These are phyloP conservation scores for Venturia asperata DNA, from an alignment of 2,329 filamentous ascomycete genomes.

Conservation along the genomic window DNA sequence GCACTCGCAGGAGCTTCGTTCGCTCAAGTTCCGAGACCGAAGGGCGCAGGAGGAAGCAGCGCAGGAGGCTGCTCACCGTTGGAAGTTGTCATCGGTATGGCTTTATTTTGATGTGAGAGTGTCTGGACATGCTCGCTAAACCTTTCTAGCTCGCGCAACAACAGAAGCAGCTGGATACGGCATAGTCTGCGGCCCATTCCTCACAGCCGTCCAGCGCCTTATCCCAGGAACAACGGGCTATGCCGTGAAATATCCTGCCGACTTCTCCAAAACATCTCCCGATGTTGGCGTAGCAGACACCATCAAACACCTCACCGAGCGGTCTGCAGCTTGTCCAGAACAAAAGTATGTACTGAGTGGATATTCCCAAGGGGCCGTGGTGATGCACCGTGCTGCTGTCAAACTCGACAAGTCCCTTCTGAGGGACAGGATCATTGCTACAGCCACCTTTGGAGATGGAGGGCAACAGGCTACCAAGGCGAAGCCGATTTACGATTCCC, in stretches of 20 bases:
- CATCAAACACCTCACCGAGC: conserved; percentile 8
- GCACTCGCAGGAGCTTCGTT: background rate
- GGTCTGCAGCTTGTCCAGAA: conserved; percentile 12
- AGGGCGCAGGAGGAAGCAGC: background rate
- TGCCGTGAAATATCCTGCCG: conserved; percentile 14
- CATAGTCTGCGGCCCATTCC: background rate
- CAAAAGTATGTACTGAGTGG: conserved; percentile 15
- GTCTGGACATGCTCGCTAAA: background rate
- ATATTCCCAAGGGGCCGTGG: conserved; percentile 18
- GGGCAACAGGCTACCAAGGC: conserved; percentile 18
- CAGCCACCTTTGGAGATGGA: conserved; percentile 18
- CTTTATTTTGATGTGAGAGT: background rate
- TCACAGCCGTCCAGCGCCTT: conserved; percentile 12
- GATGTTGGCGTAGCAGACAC: conserved; percentile 7
- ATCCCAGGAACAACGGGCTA: conserved; percentile 17
- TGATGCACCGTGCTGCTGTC: conserved; percentile 17
- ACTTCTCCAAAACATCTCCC: background rate
- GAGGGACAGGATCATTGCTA: conserved; percentile 13
- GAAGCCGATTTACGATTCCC: conserved; percentile 18
- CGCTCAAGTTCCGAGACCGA: background rate
- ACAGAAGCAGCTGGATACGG: conserved; percentile 10
- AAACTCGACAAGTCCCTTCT: conserved; percentile 11
- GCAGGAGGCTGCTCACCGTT: conserved; percentile 13
- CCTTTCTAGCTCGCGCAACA: conserved; percentile 4
- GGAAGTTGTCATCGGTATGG: conserved; percentile 6